A percentile compares a stretch with the other conserved stretches of the same genome.
phyloP scores from a whole-genome alignment of 2,329 filamentous ascomycete species.

The Byssochlamys sp. region DNA sequence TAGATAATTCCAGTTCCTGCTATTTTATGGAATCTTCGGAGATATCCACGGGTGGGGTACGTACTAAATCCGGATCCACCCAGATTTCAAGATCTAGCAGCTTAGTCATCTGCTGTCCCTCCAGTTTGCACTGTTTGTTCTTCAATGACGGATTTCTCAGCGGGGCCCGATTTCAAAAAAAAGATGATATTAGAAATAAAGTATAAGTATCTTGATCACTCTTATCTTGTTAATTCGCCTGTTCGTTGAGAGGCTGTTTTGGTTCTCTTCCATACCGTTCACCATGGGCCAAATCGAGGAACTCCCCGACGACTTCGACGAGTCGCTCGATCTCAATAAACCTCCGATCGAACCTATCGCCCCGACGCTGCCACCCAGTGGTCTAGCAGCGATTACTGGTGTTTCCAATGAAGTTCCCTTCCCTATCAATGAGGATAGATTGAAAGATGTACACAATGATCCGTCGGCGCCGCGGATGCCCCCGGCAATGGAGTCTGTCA shows the following conservation, averaged over 20 bases:
- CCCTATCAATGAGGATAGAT: conserved; percentile 28
- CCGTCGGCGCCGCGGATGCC: conserved; percentile 41
- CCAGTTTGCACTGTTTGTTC: background rate
- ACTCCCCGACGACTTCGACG: conserved; percentile 43
- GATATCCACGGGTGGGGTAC: background rate
- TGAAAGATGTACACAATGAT: conserved; percentile 22
- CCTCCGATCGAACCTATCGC: conserved; percentile 10
- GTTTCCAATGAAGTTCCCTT: conserved; percentile 27
- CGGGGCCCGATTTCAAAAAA: background rate
- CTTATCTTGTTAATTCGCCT: background rate
- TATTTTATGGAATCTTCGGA: background rate
- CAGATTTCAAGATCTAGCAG: background rate
- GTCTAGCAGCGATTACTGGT: conserved; percentile 7
- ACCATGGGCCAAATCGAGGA: conserved; percentile 46
- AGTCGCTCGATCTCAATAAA: conserved; percentile 35
- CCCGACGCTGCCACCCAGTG: background rate
- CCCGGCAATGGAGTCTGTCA: conserved; percentile 49
- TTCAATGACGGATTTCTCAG: background rate
- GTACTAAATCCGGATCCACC: background rate
- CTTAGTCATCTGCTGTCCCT: background rate
- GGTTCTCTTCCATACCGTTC: background rate
- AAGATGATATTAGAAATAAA: background rate
- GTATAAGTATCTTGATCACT: background rate
- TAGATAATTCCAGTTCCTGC: too few relatives aligned
- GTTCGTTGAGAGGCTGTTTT: background rate